These are phyloP conservation scores for Wickerhamiella infanticola DNA, from an alignment of 1,139 yeast species.

Conservation along the genomic window DNA sequence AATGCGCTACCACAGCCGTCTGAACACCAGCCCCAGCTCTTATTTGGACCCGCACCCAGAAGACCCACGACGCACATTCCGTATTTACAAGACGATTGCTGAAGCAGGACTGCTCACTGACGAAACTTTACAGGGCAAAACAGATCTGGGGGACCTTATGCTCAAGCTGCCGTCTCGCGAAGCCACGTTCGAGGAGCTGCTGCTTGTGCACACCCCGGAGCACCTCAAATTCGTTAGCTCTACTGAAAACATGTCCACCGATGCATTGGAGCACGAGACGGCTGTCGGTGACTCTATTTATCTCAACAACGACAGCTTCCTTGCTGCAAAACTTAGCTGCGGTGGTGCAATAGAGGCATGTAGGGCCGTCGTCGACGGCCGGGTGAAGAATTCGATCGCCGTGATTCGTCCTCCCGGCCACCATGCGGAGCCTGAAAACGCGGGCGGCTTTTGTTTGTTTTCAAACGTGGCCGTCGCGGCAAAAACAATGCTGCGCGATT, in stretches of 20 bases:
- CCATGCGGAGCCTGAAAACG: conserved; percentile 94
- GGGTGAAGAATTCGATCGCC: conserved; percentile 82
- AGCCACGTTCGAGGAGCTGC: conserved; percentile 73
- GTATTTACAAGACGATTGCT: conserved; percentile 83
- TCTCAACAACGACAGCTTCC: conserved; percentile 76
- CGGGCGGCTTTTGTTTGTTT: conserved; percentile 94
- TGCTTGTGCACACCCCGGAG: conserved; percentile 69
- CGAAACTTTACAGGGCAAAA: conserved; percentile 63
- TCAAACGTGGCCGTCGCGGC: conserved; percentile 98
- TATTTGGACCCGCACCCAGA: conserved; percentile 98
- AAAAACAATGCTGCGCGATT: conserved; percentile 58
- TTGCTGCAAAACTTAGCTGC: conserved; percentile 82
- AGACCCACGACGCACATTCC: conserved; percentile 89
- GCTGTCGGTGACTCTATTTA: conserved; percentile 91
- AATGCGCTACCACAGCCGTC: conserved; percentile 93
- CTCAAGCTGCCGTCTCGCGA: conserved; percentile 79
- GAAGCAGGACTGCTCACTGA: conserved; percentile 85
- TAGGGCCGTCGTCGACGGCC: conserved; percentile 84
- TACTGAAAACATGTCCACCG: conserved; percentile 67
- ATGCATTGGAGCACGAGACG: conserved; percentile 64
- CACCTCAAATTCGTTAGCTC: conserved; percentile 64
- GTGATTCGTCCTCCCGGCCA: conserved; percentile 98
- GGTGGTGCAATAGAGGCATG: conserved; percentile 98
- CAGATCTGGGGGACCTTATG: conserved; percentile 80
- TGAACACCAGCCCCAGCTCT: conserved; percentile 80